Base-by-base conservation (phyloP, 2,329 filamentous ascomycete species). In the Colletotrichum kahawae region DNA sequence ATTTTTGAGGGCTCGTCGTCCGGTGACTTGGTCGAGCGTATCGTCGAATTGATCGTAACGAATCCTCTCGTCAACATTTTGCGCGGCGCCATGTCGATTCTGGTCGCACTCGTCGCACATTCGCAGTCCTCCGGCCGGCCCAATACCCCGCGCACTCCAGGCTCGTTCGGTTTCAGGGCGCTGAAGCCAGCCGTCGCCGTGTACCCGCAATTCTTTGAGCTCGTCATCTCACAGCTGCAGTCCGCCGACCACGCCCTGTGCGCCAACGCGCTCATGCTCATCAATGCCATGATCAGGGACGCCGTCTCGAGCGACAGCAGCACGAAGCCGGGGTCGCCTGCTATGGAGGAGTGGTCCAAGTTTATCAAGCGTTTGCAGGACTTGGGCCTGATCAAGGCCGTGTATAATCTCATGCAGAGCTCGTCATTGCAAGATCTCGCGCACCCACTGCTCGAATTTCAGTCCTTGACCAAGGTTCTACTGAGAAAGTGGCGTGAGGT, bases 1-100 rank as follows among this genome's bases (percentile, higher is more conserved):
- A 92, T 94, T 76, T 94, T 96, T 80, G 92, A 94, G 80, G 88
- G 89, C 2, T 84, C 89, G 21, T 87, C 88, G 7, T 87, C 91
- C 18, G 89, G 92, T 74, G 93, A 95, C 80, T 87, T 96, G 66
- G 92, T 93, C 56, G 92, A 93, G 84, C 88, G 91, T 88, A 92
- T 98, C 76, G 96, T 98, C 79, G 94, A 98, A 83, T 90, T 99
- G 67, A 95, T 98, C 77, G 96, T 98, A 79, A 96, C 93, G 36
- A 97, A 98, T 83, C 97, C 96, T 29, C 90, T 99, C 76, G 97
- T 99, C 85, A 99, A 99, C 83, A 98, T 98, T 82, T 92, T 99
- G 75, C 92, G 97, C 77, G 97, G 97, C 80, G 96, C 96, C 81
- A 98, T 99, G 94, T 96, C 95, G 62, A 97, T 99, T 76, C 90